phyloP scores from a whole-genome alignment of 148 eudicot genomes.

The Spergularia marina region DNA sequence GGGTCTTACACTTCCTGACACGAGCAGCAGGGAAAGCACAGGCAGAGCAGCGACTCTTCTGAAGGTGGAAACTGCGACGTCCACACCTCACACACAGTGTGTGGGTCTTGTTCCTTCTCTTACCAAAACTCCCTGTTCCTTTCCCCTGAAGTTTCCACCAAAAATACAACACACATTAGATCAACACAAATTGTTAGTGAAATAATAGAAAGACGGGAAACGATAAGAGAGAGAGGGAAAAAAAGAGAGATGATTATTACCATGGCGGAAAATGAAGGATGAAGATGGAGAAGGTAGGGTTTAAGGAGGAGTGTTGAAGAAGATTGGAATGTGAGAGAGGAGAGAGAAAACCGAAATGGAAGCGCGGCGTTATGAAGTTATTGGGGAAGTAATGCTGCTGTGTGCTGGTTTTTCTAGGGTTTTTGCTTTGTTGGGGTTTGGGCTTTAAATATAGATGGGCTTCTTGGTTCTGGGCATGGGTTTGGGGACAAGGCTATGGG shows the following conservation, averaged over 20 bases:
- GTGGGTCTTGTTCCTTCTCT: slow-evolving; percentile 95
- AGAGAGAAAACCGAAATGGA: background rate
- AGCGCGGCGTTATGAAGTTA: background rate
- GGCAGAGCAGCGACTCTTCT: slow-evolving; percentile 85
- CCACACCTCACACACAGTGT: slow-evolving; percentile 86
- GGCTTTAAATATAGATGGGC: too few species aligned
- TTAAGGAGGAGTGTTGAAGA: too few species aligned
- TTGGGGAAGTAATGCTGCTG: background rate
- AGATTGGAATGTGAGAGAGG: background rate
- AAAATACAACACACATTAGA: background rate
- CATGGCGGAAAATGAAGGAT: background rate
- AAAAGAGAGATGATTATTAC: background rate
- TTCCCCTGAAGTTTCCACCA: slow-evolving; percentile 34
- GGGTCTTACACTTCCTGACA: slow-evolving; percentile 54
- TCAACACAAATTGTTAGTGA: background rate
- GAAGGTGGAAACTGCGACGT: slow-evolving; percentile 86
- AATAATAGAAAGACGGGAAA: background rate
- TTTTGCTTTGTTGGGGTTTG: background rate
- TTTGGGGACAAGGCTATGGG: too few species aligned
- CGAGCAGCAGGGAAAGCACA: slow-evolving; percentile 89
- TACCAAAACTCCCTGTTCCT: slow-evolving; percentile 87
- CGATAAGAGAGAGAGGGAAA: background rate
- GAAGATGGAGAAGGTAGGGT: background rate
- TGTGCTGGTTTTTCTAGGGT: background rate
- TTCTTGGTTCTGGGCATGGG: too few species aligned